Base-by-base conservation (phyloP, 805 yeast species). In the Scheffersomyces stipitis region DNA sequence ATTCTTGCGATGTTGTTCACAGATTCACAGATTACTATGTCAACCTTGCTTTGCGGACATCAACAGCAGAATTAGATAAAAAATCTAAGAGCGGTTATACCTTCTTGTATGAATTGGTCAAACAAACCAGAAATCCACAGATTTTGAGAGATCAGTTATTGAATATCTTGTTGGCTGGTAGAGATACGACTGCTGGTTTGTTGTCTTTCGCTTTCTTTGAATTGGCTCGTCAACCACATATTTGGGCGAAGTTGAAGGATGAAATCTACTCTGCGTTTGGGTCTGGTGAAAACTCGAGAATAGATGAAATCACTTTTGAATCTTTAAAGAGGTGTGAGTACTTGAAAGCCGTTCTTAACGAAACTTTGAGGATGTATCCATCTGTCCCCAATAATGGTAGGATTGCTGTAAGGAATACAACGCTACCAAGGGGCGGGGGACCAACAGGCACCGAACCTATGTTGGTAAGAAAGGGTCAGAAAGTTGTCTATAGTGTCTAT, bases 401-500 rank as follows among this genome's bases (percentile, higher is more conserved):
- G 39, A 54, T 58, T 20, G 68, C 78, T n/a, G 58, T 58, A 16
- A 64, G 59, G 37, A 66, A 71, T 44, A 73, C 78, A 5, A 58
- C 65, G 8, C 56, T 74, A 31, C 80, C 80, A 15, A 52, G 58
- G 31, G 79, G 78, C 13, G 79, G 78, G 12, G 78, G 75, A 9
- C 31, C 40, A 3, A 52, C 51, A 24, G 41, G 38, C 22, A 17
- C 6, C 10, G 18, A 30, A 9, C 54, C 53, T 9, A 29, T 52
- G 4, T 42, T 48, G 27, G 40, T 51, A 15, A 40, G 38, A 15
- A 51, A 51, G 40, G 54, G 54, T 13, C 44, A 50, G 6, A 23
- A 22, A 8, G 43, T 49, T 8, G 26, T 29, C n/a, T 50, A 50
- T 40, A 26, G 45, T 9, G 46, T 46, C 9, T 48, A 37, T 29